These are phyloP conservation scores for Astragalus glycyphyllos DNA, from an alignment of 306 rosid species.

Conservation along the genomic window DNA sequence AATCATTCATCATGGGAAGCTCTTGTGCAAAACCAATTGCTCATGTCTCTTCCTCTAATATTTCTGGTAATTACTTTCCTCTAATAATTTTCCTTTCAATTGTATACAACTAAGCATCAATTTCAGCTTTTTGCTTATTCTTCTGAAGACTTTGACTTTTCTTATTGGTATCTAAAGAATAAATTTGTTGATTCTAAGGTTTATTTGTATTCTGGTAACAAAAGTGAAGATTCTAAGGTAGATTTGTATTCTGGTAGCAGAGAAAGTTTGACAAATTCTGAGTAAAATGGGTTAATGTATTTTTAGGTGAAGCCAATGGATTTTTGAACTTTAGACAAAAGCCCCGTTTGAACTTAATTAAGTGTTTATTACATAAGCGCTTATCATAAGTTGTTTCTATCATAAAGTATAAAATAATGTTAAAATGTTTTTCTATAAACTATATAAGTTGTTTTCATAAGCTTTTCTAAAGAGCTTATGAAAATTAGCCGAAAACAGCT, in stretches of 20 bases:
- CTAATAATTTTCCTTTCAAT: background rate
- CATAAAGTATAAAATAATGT: too few species aligned
- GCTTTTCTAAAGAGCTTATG: too few species aligned
- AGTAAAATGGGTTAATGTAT: slow-evolving; percentile 6
- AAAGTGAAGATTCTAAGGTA: slow-evolving; percentile 23
- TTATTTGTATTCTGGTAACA: slow-evolving; percentile 20
- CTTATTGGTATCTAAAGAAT: background rate
- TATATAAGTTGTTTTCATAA: too few species aligned
- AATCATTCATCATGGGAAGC: slow-evolving; percentile 65
- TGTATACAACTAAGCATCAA: background rate
- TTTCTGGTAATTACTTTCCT: slow-evolving; percentile 47
- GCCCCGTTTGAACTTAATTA: too few species aligned
- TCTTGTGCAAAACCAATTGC: slow-evolving; percentile 66
- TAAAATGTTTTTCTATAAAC: too few species aligned
- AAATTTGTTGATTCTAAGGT: slow-evolving; percentile 1
- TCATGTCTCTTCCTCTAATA: slow-evolving; percentile 73
- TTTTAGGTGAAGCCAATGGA: slow-evolving; percentile 3
- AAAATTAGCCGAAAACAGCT: too few species aligned
- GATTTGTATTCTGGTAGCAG: slow-evolving; percentile 34
- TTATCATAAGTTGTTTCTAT: too few species aligned
- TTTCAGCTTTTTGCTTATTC: slow-evolving; percentile 3
- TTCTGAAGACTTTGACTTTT: background rate
- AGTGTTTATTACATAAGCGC: too few species aligned
- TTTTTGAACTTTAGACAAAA: background rate
- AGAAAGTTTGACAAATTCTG: slow-evolving; percentile 11